Evolutionary conservation across 1,284 basidiomycete species (phyloP), one percentile per base, ranked within the genome.

Genomic region (Puccinia triticina): DNA sequence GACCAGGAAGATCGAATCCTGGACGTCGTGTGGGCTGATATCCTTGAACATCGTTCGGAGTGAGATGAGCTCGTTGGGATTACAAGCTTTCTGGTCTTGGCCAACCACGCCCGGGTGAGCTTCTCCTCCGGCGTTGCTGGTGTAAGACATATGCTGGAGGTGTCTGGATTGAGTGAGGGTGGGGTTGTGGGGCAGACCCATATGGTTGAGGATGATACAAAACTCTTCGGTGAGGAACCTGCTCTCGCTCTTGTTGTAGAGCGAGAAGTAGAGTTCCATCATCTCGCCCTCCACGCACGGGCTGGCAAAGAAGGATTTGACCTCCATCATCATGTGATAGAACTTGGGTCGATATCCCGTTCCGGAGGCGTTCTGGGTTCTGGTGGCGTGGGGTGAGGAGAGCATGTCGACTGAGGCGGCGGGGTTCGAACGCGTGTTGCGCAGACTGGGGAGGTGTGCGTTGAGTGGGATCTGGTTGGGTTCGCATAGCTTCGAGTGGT

Each of bases 181-280:
- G 85, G 95, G 92, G 11, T 92, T 90, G 8, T 92, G 91, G 14
- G 94, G 91, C 34, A 93, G 92, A 12, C 96, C 96, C 83, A 95
- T 93, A 88, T 96, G 94, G 87, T 96, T 96, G 40, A 98, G 90
- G 55, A 96, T 89, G 26, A 92, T 92, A 85, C 93, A 96, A 86
- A 93, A 97, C 32, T 98, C 96, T 87, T 99, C 96, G 0, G 95
- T 96, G 67, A 98, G 90, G 87, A 97, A 98, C 59, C 93, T 92
- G 11, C 85, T 85, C 77, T 94, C 93, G 72, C 91, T 90, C 85
- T 93, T 93, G 87, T 93, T 93, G 90, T 94, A 98, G 7, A 99
- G 90, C 2, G 94, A 95, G 88, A 98, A 97, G 87, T 93, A 95
- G 5, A 99, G 91, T 86, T 99, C 96, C 5, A 92, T 93, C 0